A percentile compares a stretch with the other conserved stretches of the same genome.
Conservation (phyloP, 2,329 filamentous ascomycete species). For the Helicocarpus griseus region DNA sequence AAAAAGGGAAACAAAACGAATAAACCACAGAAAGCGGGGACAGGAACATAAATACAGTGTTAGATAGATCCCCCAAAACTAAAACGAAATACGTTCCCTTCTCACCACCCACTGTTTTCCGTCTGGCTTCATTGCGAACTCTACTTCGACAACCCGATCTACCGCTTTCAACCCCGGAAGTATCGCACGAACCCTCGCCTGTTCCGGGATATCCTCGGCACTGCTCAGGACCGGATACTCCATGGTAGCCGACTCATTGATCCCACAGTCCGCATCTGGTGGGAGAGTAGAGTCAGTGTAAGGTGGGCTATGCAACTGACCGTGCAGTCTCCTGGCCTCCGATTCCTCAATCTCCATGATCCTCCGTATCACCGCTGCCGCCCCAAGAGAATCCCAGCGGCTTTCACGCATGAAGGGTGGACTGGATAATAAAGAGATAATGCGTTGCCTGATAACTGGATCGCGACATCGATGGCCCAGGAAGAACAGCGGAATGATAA, state of each 20-base stretch:
- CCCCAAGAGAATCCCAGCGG: neutral
- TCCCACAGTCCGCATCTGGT: no score
- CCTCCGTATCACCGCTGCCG: neutral
- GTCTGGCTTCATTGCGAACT: neutral
- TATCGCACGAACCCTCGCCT: neutral
- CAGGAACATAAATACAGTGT: no score
- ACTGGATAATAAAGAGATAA: neutral
- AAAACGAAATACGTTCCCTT: neutral
- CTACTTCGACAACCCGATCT: neutral
- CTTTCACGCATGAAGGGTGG: neutral
- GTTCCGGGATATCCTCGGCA: neutral
- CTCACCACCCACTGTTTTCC: neutral
- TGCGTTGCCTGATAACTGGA: neutral
- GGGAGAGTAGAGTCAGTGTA: no score
- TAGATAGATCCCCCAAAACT: no score
- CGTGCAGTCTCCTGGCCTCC: neutral
- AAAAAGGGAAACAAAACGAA: no score
- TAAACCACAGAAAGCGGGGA: no score
- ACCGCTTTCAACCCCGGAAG: neutral
- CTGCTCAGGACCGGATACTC: neutral
- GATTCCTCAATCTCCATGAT: neutral
- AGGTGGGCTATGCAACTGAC: no score
- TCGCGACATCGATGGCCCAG: neutral
- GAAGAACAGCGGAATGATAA: neutral
- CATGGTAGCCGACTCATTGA: neutral